Conservation (phyloP, 208 protist species). For the Novymonas esmeraldas region DNA sequence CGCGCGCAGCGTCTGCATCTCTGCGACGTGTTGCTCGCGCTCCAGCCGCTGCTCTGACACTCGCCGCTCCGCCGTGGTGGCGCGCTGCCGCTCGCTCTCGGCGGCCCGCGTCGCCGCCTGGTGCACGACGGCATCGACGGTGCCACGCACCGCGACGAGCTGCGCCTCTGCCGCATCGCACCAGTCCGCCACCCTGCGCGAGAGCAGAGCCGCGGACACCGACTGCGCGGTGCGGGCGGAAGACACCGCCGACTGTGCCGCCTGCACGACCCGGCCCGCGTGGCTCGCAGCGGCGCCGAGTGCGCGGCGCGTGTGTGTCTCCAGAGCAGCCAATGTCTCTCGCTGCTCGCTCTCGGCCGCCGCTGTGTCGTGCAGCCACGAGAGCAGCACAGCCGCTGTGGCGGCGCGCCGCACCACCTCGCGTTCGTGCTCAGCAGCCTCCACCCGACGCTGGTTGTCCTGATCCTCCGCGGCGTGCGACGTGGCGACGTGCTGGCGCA, state of each 20-base stretch:
- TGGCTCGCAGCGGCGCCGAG: no score
- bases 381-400: neutral
- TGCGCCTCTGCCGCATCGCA: neutral
- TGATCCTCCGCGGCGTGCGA: neutral
- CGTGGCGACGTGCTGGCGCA: neutral
- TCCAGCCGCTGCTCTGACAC: neutral
- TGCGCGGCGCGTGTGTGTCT: no score
- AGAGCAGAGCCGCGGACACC: neutral
- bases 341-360: no score
- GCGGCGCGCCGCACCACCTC: neutral
- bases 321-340: no score
- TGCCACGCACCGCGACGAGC: neutral
- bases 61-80: neutral
- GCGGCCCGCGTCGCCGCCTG: neutral
- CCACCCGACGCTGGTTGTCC: neutral
- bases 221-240: neutral
- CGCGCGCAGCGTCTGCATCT: slow-evolving; percentile 6
- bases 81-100: neutral
- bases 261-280: no score
- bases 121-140: neutral
- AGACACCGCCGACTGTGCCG: neutral
- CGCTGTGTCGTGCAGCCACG: neutral
- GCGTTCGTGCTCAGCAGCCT: neutral
- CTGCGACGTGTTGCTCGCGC: neutral
- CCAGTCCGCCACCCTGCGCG: slow-evolving; percentile 2